Conservation (phyloP, 2,329 filamentous ascomycete species). For the Cylindrodendrum hubeiense region DNA sequence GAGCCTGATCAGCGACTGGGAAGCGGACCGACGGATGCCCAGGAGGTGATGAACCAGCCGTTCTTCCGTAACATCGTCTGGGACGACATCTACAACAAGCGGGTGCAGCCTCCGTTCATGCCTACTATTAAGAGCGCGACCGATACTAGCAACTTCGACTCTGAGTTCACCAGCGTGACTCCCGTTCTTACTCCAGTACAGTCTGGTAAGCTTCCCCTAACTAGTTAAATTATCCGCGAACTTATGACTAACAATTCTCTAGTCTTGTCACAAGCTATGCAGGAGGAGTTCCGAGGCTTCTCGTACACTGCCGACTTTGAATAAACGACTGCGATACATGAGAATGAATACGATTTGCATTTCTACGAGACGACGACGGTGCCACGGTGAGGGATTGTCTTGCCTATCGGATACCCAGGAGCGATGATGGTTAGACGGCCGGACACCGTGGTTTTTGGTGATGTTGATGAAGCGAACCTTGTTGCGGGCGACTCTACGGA, state of each 20-base stretch:
- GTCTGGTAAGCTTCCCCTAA: constrained; percentile 77
- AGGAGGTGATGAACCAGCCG: constrained; percentile 98
- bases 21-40: constrained; percentile 94
- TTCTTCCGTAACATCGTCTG: constrained; percentile 99
- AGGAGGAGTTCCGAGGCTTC: constrained; percentile 99
- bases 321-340: constrained; percentile 53
- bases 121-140: constrained; percentile 91
- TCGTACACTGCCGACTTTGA: constrained; percentile 96
- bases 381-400: constrained; percentile 43
- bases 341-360: constrained; percentile 39
- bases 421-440: constrained; percentile 41
- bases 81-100: constrained; percentile 99
- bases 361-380: constrained; percentile 38
- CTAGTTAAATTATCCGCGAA: not conserved
- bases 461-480: constrained; percentile 36
- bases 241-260: constrained; percentile 42
- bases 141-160: constrained; percentile 99
- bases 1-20: constrained; percentile 94
- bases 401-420: constrained; percentile 47
- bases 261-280: constrained; percentile 99
- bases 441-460: constrained; percentile 36
- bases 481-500: constrained; percentile 24
- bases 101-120: constrained; percentile 88
- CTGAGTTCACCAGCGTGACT: constrained; percentile 98
- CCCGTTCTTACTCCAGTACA: constrained; percentile 97